Evolutionary conservation across 2,329 filamentous ascomycete species (phyloP), one percentile per base, ranked within the genome.

Genomic region (Tolypocladium tropicale): DNA sequence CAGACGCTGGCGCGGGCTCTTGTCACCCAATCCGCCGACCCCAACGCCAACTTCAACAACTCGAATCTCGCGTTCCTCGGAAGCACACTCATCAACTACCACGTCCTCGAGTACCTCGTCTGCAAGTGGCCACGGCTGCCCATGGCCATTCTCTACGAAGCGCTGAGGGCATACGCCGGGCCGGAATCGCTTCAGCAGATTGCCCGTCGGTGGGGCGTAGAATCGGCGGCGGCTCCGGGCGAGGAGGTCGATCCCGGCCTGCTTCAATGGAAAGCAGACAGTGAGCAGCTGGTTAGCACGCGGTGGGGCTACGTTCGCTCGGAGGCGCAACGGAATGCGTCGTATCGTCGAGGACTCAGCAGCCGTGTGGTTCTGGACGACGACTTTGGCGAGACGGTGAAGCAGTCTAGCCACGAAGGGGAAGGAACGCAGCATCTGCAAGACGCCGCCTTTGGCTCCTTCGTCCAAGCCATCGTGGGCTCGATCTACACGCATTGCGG

Each of bases 91-190:
- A 82, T 97, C 64, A 85, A 87, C 70, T 95, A 94, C 76, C 92
- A 96, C 71, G 87, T 89, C 59, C 83, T 89, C 66, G 94, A 99
- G 78, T 86, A 87, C 74, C 82, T 99, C 61, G 76, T 96, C 63
- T 90, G 87, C 76, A 88, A 85, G 67, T 97, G 92, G 73, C 94
- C 94, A 16, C 90, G 94, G 53, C 80, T 99, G 55, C 94, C 94
- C 55, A 88, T 94, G 80, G 74, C 81, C n/a, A 87, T 99, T 56
- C 76, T 96, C 54, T 95, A 90, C 73, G 85, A 91, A 54, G 88
- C 90, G 34, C 86, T 95, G 76, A 86, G 88, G 65, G 91, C 89
- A 51, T 97, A 90, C 69, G 81, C 86, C 51, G 94, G 94, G 5
- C 80, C 83, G 6, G 82, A 84, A 62, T 85, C 92, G 1, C 79